Percentiles rank a stretch among this genome's conserved stretches.
Evolutionary conservation across 768 basidiomycete species (phyloP).

Genomic region (Paxillus rubicundulus): DNA sequence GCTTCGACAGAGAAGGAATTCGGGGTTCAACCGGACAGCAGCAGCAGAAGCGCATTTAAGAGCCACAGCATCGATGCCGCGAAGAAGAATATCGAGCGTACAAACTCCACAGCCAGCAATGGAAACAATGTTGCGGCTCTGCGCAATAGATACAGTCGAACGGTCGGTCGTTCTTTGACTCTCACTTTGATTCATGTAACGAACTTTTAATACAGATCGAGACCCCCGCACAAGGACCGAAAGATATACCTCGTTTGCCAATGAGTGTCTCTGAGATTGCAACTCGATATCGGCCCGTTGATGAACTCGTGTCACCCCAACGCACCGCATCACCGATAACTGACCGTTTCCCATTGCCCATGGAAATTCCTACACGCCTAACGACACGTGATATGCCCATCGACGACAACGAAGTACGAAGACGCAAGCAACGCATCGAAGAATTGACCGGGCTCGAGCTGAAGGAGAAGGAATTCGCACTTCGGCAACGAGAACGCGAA

Average conservation of each 20-base stretch:
- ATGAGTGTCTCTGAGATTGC: conserved; percentile 64
- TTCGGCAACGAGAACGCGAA: conserved; percentile 53
- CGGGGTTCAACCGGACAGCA: conserved; percentile 24
- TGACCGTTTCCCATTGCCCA: conserved; percentile 24
- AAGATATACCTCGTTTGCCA: conserved; percentile 62
- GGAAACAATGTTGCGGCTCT: conserved; percentile 68
- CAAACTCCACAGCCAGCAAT: conserved; percentile 50
- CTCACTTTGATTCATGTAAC: neutral
- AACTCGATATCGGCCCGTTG: conserved; percentile 53
- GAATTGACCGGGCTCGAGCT: conserved; percentile 53
- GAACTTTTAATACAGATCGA: conserved; percentile 39
- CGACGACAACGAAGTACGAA: conserved; percentile 27
- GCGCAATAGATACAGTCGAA: conserved; percentile 58
- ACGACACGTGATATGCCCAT: conserved; percentile 14
- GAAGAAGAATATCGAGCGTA: conserved; percentile 43
- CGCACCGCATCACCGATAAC: conserved; percentile 35
- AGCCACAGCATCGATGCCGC: conserved; percentile 31
- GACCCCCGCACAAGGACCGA: conserved; percentile 51
- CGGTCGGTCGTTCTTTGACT: conserved; percentile 39
- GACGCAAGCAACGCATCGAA: conserved; percentile 42
- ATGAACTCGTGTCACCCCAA: conserved; percentile 43
- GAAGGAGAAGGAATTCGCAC: conserved; percentile 52
- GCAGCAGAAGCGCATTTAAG: conserved; percentile 15
- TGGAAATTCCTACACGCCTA: conserved; percentile 21
- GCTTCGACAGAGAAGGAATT: conserved; percentile 33